These are phyloP conservation scores for Henckelia pumila DNA, from an alignment of 257 asterid species.

Conservation along the genomic window DNA sequence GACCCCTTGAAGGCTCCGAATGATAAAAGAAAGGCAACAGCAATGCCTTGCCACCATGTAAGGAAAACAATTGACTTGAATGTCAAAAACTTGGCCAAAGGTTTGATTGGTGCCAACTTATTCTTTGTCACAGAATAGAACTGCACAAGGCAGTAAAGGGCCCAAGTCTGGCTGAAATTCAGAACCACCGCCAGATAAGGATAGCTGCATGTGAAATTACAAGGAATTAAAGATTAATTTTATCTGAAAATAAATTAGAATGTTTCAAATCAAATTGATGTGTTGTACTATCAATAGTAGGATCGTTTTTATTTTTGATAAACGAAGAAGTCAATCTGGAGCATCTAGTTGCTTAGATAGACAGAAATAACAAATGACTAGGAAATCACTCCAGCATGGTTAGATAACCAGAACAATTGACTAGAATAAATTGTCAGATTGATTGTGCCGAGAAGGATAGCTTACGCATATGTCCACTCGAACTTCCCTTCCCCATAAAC, in stretches of 20 bases:
- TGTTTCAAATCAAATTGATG: slow-evolving; percentile 1
- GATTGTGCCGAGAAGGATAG: slow-evolving; percentile 7
- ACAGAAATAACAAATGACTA: not conserved
- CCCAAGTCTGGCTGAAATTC: slow-evolving; percentile 98
- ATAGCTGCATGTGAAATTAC: no score
- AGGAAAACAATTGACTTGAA: slow-evolving; percentile 90
- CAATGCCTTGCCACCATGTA: slow-evolving; percentile 99
- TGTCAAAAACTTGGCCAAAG: slow-evolving; percentile 93
- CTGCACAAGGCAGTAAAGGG: slow-evolving; percentile 93
- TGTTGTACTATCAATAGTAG: not conserved
- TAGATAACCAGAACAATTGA: not conserved
- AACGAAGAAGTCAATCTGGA: not conserved
- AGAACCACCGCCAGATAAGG: slow-evolving; percentile 91
- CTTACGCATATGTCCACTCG: slow-evolving; percentile 96
- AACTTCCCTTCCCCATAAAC: slow-evolving; percentile 96
- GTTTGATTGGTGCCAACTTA: slow-evolving; percentile 87
- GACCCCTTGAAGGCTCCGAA: slow-evolving; percentile 87
- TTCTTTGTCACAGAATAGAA: slow-evolving; percentile 88
- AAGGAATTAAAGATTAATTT: no score
- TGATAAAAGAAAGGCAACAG: slow-evolving; percentile 87
- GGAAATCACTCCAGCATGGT: not conserved
- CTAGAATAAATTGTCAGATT: not conserved
- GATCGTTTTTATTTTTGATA: no score
- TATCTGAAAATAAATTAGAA: not conserved
- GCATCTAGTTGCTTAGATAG: not conserved